phyloP scores from a whole-genome alignment of 2,329 filamentous ascomycete species.

The Trichoderma breve region DNA sequence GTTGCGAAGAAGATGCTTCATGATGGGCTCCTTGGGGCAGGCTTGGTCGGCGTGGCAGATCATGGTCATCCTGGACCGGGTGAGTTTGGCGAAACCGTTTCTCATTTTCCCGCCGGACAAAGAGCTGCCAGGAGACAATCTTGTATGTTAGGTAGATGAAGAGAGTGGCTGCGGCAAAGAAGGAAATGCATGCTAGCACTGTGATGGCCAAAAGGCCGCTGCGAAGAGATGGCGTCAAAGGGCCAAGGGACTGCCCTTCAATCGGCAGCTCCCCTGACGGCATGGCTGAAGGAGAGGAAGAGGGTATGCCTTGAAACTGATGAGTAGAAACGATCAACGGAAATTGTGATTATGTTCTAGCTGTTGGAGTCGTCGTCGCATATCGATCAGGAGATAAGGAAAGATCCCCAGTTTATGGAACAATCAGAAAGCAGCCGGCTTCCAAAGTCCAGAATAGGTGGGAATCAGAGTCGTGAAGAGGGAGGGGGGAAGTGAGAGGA shows the following conservation, averaged over 20 bases:
- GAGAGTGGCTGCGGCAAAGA: constrained; percentile 29
- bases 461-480: not conserved
- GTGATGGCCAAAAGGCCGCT: constrained; percentile 33
- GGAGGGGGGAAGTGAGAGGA: not conserved
- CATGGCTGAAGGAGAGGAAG: not conserved
- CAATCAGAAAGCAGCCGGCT: not conserved
- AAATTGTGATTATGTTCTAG: not conserved
- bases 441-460: not conserved
- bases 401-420: not conserved
- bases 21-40: not conserved
- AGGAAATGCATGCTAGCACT: constrained; percentile 33
- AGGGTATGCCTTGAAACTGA: not conserved
- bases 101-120: constrained; percentile 20
- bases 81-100: not conserved
- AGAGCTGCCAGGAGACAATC: constrained; percentile 31
- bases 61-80: not conserved
- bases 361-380: constrained; percentile 3
- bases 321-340: not conserved
- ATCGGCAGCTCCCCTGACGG: not conserved
- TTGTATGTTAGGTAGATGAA: constrained; percentile 36
- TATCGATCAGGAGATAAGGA: not conserved
- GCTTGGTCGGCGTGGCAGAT: constrained; percentile 16
- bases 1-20: constrained; percentile 24
- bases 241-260: constrained; percentile 27
- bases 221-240: constrained; percentile 25